Percentiles rank a stretch among this genome's conserved stretches.
Evolutionary conservation across 1,284 basidiomycete genomes (phyloP).

Genomic region (Butyriboletus appendiculatus): DNA sequence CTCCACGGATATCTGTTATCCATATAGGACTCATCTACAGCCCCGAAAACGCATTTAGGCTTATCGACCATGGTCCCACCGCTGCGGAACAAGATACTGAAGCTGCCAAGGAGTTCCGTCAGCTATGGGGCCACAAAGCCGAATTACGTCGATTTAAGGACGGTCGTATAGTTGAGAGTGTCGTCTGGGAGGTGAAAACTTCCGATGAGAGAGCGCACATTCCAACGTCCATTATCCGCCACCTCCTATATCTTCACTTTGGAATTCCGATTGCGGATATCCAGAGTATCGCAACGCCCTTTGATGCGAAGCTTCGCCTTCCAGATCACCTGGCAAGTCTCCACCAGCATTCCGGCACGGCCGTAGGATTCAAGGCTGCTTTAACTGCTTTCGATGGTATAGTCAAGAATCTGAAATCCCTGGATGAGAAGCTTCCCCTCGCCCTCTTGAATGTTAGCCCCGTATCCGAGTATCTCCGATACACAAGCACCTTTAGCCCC

Average conservation of each 20-base stretch:
- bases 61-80: conserved; percentile 88
- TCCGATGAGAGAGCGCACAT: conserved; percentile 80
- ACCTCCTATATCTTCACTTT: conserved; percentile 80
- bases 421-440: conserved; percentile 83
- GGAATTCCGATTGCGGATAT: conserved; percentile 55
- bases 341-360: conserved; percentile 48
- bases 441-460: conserved; percentile 79
- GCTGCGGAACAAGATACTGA: conserved; percentile 60
- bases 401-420: conserved; percentile 73
- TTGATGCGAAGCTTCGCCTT: conserved; percentile 68
- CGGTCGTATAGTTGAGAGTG: conserved; percentile 89
- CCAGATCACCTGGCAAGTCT: conserved; percentile 57
- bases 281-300: conserved; percentile 59
- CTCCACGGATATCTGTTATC: conserved; percentile 43
- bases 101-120: conserved; percentile 66
- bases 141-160: conserved; percentile 98
- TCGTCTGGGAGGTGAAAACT: conserved; percentile 86
- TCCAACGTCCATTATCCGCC: conserved; percentile 72
- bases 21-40: conserved; percentile 79
- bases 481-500: conserved; percentile 79
- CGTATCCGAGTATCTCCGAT: conserved; percentile 74
- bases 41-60: conserved; percentile 68
- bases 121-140: conserved; percentile 91
- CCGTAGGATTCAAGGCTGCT: conserved; percentile 76
- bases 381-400: conserved; percentile 81